Base-by-base conservation (phyloP, 768 basidiomycete genomes). In the Serendipita indica region DNA sequence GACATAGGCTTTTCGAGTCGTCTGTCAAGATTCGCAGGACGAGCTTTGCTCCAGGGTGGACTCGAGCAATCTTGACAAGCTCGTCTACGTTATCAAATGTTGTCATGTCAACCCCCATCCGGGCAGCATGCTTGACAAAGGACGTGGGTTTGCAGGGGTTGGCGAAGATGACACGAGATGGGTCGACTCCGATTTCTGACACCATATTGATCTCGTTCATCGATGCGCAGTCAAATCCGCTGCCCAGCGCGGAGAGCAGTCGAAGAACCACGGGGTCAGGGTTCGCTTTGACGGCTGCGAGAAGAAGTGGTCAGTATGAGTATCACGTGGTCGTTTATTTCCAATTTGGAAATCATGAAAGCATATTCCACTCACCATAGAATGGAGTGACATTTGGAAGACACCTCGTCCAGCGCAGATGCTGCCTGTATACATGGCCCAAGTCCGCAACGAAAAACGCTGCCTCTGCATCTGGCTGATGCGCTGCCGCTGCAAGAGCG, bases 11-110 rank as follows among this genome's bases (percentile, higher is more conserved):
- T 73, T 90, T 96, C 41, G 88, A 89, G 71, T 98, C 96, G 72
- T 99, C 96, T n/a, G 94, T 92, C 46, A 98, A 76, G 69, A 99
- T 98, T 64, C 96, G 89, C 34, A 98, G 72, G 64, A 98, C 82
- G 46, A 96, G 80, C 71, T 89, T 83, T 6, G 96, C 93, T 32
- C 70, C 65, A 0, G 92, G 89, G 69, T 92, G 82, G 3, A 76
- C 72, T 33, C 85, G 83, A 16, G 86, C 81, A 61, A 98, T 81
- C 74, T 99, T 99, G 80, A 86, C 79, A 16, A 99, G 74, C 69
- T 99, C 96, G 72, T 99, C 96, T 37, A 80, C 79, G 71, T 98
- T 99, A 74, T 99, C 96, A 68, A 99, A 99, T 3, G 94, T 97
- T 94, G 97, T 96, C 73, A 79, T 82, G 67, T 89, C 79, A 57